A percentile compares a stretch with the other conserved stretches of the same genome.
phyloP scores from a whole-genome alignment of 169 alveolate species.

The Cryptosporidium ryanae region DNA sequence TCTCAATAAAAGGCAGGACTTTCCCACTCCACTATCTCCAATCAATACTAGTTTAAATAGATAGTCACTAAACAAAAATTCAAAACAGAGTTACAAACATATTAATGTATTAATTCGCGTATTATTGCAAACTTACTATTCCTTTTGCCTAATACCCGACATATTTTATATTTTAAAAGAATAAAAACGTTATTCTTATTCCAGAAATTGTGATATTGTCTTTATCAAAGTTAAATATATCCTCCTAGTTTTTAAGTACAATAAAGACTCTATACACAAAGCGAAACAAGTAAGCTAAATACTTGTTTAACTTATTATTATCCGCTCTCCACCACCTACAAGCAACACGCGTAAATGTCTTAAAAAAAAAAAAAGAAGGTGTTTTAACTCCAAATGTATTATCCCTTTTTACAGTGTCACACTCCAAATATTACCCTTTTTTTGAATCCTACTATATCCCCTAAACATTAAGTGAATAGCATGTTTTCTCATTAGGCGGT shows the following conservation, averaged over 20 bases:
- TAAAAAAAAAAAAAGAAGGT: not conserved
- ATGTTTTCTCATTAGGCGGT: constrained; percentile 52
- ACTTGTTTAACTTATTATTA: too few relatives aligned
- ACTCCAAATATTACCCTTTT: too few relatives aligned
- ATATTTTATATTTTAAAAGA: not conserved
- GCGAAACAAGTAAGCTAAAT: too few relatives aligned
- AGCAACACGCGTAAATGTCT: not conserved
- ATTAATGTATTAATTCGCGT: not conserved
- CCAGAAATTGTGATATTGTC: not conserved
- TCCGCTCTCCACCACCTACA: not conserved
- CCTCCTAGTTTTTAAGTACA: not conserved
- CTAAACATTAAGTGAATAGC: constrained; percentile 24
- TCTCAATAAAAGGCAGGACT: constrained; percentile 94
- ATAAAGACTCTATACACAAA: not conserved
- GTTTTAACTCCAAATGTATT: not conserved
- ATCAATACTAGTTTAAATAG: constrained; percentile 95
- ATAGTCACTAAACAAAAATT: constrained; percentile 83
- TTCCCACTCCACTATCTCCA: constrained; percentile 99
- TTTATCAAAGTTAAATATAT: not conserved
- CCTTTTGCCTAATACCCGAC: constrained; percentile 55
- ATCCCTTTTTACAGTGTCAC: not conserved
- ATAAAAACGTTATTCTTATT: not conserved
- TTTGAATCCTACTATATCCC: constrained; percentile 5
- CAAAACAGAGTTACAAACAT: constrained; percentile 11
- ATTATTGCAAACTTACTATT: constrained; percentile 48